phyloP scores from a whole-genome alignment of 164 flowering plant genomes.

The Magnolia officinalis region DNA sequence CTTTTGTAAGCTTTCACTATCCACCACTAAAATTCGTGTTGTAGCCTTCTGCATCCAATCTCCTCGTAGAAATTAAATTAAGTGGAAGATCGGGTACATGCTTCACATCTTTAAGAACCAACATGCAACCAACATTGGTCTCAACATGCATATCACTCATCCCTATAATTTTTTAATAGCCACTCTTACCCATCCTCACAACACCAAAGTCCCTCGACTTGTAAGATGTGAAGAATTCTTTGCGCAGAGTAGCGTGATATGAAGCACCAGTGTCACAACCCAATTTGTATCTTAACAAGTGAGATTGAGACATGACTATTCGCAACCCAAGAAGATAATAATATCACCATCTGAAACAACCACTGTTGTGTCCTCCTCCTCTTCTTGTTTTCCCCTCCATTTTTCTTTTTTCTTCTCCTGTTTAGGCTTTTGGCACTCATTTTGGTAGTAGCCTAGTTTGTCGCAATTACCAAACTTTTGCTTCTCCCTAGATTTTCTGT shows the following conservation, averaged over 20 bases:
- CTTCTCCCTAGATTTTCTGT: background rate
- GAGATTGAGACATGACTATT: no score
- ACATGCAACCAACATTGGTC: background rate
- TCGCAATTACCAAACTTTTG: background rate
- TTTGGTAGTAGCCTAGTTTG: background rate
- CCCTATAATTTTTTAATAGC: background rate
- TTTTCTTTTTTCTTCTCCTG: background rate
- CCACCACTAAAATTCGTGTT: background rate
- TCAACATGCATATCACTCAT: background rate
- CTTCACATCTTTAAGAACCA: background rate
- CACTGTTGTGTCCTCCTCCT: background rate
- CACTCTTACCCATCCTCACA: background rate
- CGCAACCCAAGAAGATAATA: no score
- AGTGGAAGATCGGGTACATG: background rate
- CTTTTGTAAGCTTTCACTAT: background rate
- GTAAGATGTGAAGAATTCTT: background rate
- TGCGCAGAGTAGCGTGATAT: no score
- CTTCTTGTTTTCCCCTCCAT: background rate
- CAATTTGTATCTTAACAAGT: no score
- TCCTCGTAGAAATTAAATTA: background rate
- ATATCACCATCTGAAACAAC: background rate
- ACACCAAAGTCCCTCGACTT: background rate
- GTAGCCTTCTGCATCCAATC: background rate
- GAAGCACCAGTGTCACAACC: no score
- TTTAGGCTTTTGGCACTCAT: background rate